These are phyloP conservation scores for Mycena rebaudengoi DNA, from an alignment of 768 basidiomycete species.

Conservation along the genomic window DNA sequence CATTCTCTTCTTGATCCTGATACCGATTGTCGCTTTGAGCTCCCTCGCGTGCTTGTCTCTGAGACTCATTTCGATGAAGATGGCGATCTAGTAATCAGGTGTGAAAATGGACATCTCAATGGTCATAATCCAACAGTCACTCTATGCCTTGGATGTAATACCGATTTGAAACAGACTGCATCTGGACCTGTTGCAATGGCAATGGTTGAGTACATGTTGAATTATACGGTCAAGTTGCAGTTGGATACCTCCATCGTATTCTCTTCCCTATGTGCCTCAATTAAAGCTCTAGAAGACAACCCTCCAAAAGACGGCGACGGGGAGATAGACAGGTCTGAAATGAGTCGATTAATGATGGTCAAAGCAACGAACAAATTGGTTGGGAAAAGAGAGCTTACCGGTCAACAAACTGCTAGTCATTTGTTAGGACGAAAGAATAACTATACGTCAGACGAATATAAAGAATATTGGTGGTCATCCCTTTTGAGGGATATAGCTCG, in stretches of 20 bases:
- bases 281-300: constrained; percentile 14
- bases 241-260: no score
- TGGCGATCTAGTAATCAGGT: no score
- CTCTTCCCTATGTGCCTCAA: constrained; percentile 24
- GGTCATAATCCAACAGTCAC: no score
- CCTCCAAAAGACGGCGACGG: constrained; percentile 25
- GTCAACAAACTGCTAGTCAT: constrained; percentile 10
- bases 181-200: no score
- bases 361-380: constrained; percentile 13
- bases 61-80: no score
- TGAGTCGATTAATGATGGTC: constrained; percentile 11
- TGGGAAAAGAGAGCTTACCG: constrained; percentile 15
- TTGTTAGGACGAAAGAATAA: not conserved
- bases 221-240: no score
- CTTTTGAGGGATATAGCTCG: constrained; percentile 11
- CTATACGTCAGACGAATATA: constrained; percentile 6
- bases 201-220: no score
- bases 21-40: constrained; percentile 19
- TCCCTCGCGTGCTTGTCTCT: no score
- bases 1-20: constrained; percentile 1
- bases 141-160: no score
- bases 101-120: no score
- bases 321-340: constrained; percentile 6
- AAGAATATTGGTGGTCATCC: constrained; percentile 11
- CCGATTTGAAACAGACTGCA: no score